Conservation (phyloP, 768 basidiomycete species). For the Scleroderma bovista region DNA sequence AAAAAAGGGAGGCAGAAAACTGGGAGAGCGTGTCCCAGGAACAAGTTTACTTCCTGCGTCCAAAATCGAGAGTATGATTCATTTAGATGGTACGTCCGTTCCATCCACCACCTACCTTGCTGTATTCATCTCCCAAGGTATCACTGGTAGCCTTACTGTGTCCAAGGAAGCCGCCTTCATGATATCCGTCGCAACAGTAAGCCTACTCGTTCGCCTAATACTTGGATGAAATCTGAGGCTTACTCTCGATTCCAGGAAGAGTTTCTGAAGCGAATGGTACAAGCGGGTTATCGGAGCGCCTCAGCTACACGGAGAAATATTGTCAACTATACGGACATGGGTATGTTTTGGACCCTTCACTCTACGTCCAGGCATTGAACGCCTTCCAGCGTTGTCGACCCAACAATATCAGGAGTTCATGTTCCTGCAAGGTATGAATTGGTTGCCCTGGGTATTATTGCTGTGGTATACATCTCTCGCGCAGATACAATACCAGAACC, state of each 20-base stretch:
- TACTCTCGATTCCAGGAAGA: constrained; percentile 55
- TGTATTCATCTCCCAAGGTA: constrained; percentile 34
- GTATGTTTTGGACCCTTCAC: constrained; percentile 37
- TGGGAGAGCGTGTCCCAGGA: constrained; percentile 50
- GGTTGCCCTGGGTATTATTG: not conserved
- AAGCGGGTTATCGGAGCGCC: constrained; percentile 65
- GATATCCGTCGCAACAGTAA: constrained; percentile 70
- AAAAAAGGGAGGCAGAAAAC: constrained; percentile 24
- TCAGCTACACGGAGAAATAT: constrained; percentile 49
- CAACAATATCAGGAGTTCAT: constrained; percentile 63
- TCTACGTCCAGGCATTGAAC: constrained; percentile 3
- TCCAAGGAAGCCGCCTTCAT: constrained; percentile 75
- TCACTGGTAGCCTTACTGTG: constrained; percentile 56
- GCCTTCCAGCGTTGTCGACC: constrained; percentile 46
- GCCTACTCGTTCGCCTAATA: constrained; percentile 9
- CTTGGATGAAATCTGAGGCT: constrained; percentile 7
- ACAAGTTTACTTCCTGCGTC: constrained; percentile 61
- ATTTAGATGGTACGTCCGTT: constrained; percentile 60
- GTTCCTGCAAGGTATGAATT: constrained; percentile 56
- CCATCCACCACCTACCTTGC: constrained; percentile 11
- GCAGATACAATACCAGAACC: constrained; percentile 66
- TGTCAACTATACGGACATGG: constrained; percentile 70
- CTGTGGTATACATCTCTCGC: not conserved
- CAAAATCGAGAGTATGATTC: constrained; percentile 70
- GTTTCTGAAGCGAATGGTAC: constrained; percentile 71